Percentiles rank a stretch among this genome's conserved stretches.
These are phyloP conservation scores for Chrysanthemum makinoi DNA, from an alignment of 129 eudicot genomes.

Conservation along the genomic window DNA sequence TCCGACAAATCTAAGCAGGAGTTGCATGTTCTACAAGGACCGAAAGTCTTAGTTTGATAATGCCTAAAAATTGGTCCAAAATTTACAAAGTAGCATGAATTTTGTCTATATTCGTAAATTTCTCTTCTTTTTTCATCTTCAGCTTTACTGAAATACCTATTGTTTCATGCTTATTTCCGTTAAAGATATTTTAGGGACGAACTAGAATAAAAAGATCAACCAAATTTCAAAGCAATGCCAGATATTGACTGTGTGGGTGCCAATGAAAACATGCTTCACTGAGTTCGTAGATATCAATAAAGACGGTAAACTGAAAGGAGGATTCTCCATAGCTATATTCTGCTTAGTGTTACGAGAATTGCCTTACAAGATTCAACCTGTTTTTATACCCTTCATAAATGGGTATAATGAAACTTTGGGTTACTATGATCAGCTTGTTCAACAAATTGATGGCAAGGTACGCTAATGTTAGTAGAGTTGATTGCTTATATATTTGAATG, in stretches of 20 bases:
- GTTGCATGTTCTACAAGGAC: too few relatives aligned
- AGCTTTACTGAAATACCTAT: neutral
- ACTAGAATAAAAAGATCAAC: conserved; percentile 15
- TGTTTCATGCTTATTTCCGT: neutral
- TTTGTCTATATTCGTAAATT: neutral
- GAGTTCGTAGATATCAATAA: conserved; percentile 25
- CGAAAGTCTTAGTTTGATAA: too few relatives aligned
- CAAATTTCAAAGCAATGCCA: neutral
- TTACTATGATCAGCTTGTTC: conserved; percentile 7
- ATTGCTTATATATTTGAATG: neutral
- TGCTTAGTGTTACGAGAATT: conserved; percentile 21
- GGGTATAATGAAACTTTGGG: neutral
- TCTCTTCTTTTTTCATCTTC: neutral
- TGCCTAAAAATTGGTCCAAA: too few relatives aligned
- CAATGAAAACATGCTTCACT: conserved; percentile 4
- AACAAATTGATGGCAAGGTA: conserved; percentile 12
- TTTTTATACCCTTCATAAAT: conserved; percentile 6
- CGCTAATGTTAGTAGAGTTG: neutral
- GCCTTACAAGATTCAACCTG: conserved; percentile 22
- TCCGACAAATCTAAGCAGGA: too few relatives aligned
- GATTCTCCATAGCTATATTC: conserved; percentile 30
- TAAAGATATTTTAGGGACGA: conserved; percentile 16
- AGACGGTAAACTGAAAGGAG: conserved; percentile 22
- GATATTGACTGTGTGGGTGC: conserved; percentile 14
- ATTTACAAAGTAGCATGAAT: neutral